These are phyloP conservation scores for Neurospora sp. DNA, from an alignment of 495 filamentous ascomycete species.

Conservation along the genomic window DNA sequence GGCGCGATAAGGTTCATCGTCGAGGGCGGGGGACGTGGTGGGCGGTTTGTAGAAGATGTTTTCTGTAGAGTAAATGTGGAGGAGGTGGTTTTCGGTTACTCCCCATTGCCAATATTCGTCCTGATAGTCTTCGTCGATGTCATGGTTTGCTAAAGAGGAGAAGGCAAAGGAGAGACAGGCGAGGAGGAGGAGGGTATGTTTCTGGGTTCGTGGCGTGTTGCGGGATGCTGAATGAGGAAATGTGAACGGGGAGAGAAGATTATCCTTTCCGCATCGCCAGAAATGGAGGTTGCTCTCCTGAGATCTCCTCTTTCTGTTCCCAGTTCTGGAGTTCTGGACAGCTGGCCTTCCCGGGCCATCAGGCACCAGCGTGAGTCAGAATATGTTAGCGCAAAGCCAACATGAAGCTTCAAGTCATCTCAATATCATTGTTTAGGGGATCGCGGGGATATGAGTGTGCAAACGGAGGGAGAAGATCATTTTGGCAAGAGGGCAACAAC, in stretches of 20 bases:
- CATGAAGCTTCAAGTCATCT: not conserved
- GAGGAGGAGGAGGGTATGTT: not conserved
- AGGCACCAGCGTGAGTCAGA: not conserved
- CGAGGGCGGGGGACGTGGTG: not conserved
- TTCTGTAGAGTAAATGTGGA: not conserved
- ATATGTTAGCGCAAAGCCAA: not conserved
- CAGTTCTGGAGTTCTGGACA: too few relatives aligned
- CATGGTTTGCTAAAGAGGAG: not conserved
- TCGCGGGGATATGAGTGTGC: fast-evolving
- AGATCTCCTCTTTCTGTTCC: too few relatives aligned
- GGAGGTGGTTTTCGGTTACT: not conserved
- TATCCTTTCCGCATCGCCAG: not conserved
- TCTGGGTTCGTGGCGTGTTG: not conserved
- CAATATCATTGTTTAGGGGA: not conserved
- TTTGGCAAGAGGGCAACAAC: not conserved
- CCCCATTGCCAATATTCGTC: not conserved
- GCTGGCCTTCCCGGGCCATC: not conserved
- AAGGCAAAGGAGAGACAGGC: not conserved
- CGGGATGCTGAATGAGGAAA: not conserved
- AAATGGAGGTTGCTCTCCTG: too few relatives aligned
- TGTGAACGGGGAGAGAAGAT: not conserved
- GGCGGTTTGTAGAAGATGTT: not conserved
- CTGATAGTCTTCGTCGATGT: not conserved
- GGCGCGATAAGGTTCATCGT: not conserved
- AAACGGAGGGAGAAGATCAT: not conserved